phyloP scores from a whole-genome alignment of 768 basidiomycete genomes.

The Boletus pseudo-olivaceus region DNA sequence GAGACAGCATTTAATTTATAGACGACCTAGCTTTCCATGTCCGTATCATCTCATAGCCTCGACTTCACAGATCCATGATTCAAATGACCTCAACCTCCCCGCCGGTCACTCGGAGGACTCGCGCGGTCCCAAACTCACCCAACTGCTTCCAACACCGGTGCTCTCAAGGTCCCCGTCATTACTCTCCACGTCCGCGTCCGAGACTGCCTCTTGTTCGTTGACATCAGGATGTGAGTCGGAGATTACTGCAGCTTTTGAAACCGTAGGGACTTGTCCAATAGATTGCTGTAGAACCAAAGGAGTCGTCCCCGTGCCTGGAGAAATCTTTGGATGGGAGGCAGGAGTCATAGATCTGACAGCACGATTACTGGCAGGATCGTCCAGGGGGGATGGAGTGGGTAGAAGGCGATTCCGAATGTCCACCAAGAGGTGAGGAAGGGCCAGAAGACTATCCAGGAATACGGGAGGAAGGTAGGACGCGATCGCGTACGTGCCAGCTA shows the following conservation, averaged over 20 bases:
- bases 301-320: background rate
- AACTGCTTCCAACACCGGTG: slow-evolving; percentile 56
- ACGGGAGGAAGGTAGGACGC: slow-evolving; percentile 68
- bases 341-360: slow-evolving; percentile 14
- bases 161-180: slow-evolving; percentile 51
- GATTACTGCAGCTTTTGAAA: slow-evolving; percentile 7
- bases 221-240: slow-evolving; percentile 12
- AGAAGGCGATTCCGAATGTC: slow-evolving; percentile 59
- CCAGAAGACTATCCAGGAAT: slow-evolving; percentile 62
- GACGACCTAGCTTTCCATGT: background rate
- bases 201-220: slow-evolving; percentile 42
- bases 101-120: slow-evolving; percentile 17
- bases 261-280: slow-evolving; percentile 5
- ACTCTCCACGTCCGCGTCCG: slow-evolving; percentile 70
- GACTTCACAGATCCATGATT: background rate
- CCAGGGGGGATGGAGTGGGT: slow-evolving; percentile 44
- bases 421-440: slow-evolving; percentile 62
- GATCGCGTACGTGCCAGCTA: slow-evolving; percentile 65
- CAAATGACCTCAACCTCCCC: background rate
- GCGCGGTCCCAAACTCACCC: slow-evolving; percentile 55
- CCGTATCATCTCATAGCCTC: background rate
- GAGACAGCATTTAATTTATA: slow-evolving; percentile 6
- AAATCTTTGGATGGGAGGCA: slow-evolving; percentile 11
- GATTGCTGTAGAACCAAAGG: slow-evolving; percentile 2
- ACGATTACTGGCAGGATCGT: slow-evolving; percentile 31